phyloP scores from a whole-genome alignment of 331 rosid genomes.

The Quercus lobata region DNA sequence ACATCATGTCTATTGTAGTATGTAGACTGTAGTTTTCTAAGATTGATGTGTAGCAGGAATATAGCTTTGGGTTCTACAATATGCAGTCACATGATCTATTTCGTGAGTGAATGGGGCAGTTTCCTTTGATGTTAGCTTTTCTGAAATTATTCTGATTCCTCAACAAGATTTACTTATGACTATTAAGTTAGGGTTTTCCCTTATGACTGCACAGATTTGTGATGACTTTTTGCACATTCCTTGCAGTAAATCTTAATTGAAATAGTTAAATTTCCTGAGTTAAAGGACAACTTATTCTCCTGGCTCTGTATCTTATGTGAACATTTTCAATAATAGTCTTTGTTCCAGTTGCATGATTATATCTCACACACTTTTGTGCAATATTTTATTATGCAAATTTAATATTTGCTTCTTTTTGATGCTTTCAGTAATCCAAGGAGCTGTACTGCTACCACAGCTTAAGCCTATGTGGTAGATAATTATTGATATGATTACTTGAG shows the following conservation, averaged over 20 bases:
- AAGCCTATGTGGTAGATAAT: too few relatives aligned
- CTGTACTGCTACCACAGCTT: slow-evolving; percentile 34
- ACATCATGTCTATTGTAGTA: background rate
- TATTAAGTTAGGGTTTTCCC: background rate
- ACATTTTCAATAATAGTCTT: background rate
- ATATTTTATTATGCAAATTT: slow-evolving; percentile 1
- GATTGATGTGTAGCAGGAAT: background rate
- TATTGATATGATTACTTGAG: too few relatives aligned
- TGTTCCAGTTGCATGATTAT: background rate
- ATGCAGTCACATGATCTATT: background rate
- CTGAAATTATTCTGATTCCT: background rate
- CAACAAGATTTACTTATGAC: background rate
- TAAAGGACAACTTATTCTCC: background rate
- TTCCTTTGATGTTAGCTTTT: background rate
- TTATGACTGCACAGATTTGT: background rate
- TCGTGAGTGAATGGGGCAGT: background rate
- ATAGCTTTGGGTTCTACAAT: background rate
- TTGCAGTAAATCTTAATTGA: background rate
- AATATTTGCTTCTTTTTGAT: slow-evolving; percentile 3
- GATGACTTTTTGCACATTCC: background rate
- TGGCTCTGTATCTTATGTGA: background rate
- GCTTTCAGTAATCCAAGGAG: slow-evolving; percentile 60
- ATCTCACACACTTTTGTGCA: background rate
- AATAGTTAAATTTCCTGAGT: background rate
- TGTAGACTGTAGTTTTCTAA: background rate